Percentiles rank a stretch among this genome's conserved stretches.
These are phyloP conservation scores for Podila minutissima DNA, from an alignment of 192 early-diverging fungal species.

Conservation along the genomic window DNA sequence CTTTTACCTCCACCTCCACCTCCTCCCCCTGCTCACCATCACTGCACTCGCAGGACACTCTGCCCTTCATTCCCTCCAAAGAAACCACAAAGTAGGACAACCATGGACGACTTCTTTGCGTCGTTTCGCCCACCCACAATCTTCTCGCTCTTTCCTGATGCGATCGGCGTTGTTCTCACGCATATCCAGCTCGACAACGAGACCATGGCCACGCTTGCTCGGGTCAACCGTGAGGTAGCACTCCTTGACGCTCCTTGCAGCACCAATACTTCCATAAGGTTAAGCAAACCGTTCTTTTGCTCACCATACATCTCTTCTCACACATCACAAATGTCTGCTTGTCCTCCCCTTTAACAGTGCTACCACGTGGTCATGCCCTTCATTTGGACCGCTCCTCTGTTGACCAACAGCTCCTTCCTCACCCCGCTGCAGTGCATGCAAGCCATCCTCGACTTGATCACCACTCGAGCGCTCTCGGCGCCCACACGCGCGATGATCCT, in stretches of 20 bases:
- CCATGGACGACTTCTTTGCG: conserved; percentile 18
- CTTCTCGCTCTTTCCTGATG: conserved; percentile 46
- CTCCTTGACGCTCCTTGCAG: too few relatives aligned
- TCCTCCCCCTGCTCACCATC: too few relatives aligned
- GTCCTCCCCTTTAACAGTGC: conserved; percentile 11
- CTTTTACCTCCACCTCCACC: neutral
- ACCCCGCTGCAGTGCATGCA: conserved; percentile 49
- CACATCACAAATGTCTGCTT: neutral
- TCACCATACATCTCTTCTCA: neutral
- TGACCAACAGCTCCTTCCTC: conserved; percentile 28
- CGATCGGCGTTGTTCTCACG: conserved; percentile 17
- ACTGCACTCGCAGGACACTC: neutral
- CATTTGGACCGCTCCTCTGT: conserved; percentile 19
- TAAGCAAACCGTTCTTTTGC: neutral
- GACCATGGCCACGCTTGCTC: conserved; percentile 13
- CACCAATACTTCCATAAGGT: neutral
- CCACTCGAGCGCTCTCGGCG: neutral
- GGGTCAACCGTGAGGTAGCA: conserved; percentile 42
- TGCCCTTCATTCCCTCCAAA: neutral
- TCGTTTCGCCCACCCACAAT: conserved; percentile 15
- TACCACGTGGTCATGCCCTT: conserved; percentile 19
- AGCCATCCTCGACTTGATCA: conserved; percentile 18
- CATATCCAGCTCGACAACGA: conserved; percentile 21
- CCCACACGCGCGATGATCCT: conserved; percentile 19
- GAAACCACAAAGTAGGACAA: too few relatives aligned